phyloP scores from a whole-genome alignment of 2,329 filamentous ascomycete genomes.

The Coleophoma eucalyptorum region DNA sequence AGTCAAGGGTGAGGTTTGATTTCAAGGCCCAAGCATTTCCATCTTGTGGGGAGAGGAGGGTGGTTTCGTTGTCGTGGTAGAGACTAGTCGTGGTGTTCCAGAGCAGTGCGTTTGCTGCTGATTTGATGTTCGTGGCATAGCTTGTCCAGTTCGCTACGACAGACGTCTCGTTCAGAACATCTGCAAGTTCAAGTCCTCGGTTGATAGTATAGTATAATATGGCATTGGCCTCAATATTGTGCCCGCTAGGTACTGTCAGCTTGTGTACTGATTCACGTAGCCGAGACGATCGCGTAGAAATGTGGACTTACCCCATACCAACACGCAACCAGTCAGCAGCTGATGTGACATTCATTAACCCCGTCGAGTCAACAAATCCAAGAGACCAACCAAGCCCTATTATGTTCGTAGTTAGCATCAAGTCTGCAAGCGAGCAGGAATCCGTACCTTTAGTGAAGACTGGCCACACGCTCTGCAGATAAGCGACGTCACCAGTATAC shows the following conservation, averaged over 20 bases:
- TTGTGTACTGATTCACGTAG: too few species aligned
- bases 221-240: conserved; percentile 20
- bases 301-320: conserved; percentile 12
- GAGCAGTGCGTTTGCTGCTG: conserved; percentile 10
- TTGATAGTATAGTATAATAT: conserved; percentile 40
- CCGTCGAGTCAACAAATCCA: conserved; percentile 32
- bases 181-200: conserved; percentile 39
- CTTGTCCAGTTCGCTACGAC: not conserved
- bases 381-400: conserved; percentile 38
- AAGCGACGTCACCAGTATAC: conserved; percentile 47
- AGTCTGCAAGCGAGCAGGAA: conserved; percentile 32
- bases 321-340: conserved; percentile 16
- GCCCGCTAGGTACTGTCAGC: conserved; percentile 3
- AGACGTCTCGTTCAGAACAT: conserved; percentile 25
- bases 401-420: conserved; percentile 20
- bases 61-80: conserved; percentile 49
- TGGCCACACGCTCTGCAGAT: conserved; percentile 40
- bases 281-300: too few species aligned
- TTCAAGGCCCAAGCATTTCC: conserved; percentile 50
- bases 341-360: conserved; percentile 18
- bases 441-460: conserved; percentile 45
- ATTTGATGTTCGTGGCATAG: not conserved
- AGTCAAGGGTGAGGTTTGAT: not conserved
- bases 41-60: conserved; percentile 55
- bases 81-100: conserved; percentile 34